Percentiles rank a stretch among this genome's conserved stretches.
Conservation (phyloP, 768 basidiomycete species). For the Macrolepiota dolichaula region DNA sequence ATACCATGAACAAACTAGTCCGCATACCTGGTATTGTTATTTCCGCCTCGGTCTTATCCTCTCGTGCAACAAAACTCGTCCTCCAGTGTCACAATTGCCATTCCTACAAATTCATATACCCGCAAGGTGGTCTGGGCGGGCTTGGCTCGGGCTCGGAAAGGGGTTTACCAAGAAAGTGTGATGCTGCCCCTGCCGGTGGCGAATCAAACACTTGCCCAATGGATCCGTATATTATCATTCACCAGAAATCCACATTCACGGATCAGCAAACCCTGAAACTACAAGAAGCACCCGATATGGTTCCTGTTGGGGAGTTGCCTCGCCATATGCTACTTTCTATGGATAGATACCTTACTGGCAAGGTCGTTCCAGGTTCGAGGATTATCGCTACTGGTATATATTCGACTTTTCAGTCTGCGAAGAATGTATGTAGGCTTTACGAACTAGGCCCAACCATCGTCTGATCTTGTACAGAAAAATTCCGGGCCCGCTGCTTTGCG, state of each 20-base stretch:
- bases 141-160: conserved; percentile 83
- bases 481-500: conserved; percentile 87
- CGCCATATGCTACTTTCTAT: conserved; percentile 90
- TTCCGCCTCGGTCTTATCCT: conserved; percentile 90
- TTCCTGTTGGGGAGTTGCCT: conserved; percentile 97
- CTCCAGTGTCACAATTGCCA: conserved; percentile 92
- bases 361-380: conserved; percentile 94
- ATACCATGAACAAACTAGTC: conserved; percentile 94
- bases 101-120: conserved; percentile 73
- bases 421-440: conserved; percentile 53
- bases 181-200: conserved; percentile 74
- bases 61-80: conserved; percentile 88
- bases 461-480: conserved; percentile 50
- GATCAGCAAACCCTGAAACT: conserved; percentile 97
- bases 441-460: background rate
- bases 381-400: conserved; percentile 96
- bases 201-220: conserved; percentile 93
- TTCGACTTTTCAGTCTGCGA: conserved; percentile 89
- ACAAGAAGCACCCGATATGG: conserved; percentile 99
- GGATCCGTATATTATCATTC: conserved; percentile 94
- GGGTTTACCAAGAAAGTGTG: conserved; percentile 85
- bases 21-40: conserved; percentile 98
- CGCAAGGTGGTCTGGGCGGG: conserved; percentile 77
- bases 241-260: conserved; percentile 90
- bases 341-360: conserved; percentile 88